Evolutionary conservation across 2,329 filamentous ascomycete genomes (phyloP).

Genomic region (Fusarium anthophilum): DNA sequence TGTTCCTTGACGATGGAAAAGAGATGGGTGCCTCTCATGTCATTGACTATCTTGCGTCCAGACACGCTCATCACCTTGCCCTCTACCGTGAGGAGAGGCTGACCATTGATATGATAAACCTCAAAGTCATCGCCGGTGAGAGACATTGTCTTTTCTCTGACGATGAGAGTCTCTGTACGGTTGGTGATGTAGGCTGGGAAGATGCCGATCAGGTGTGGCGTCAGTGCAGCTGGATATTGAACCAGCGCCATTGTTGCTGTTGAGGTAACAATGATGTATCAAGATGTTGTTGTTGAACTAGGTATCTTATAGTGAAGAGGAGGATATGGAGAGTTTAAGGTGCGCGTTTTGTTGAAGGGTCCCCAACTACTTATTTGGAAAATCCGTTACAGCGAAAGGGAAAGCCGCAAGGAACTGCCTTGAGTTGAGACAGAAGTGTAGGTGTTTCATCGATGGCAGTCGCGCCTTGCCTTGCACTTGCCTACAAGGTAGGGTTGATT

Average conservation of each 20-base stretch:
- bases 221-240: neutral
- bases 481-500: neutral
- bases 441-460: neutral
- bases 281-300: neutral
- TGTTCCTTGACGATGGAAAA: slow-evolving; percentile 67
- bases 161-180: slow-evolving; percentile 59
- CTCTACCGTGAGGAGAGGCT: slow-evolving; percentile 64
- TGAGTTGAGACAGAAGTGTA: neutral
- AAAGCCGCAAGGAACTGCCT: neutral
- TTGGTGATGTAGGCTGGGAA: slow-evolving; percentile 51
- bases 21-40: slow-evolving; percentile 62
- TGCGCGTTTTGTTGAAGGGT: neutral
- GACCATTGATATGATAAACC: slow-evolving; percentile 64
- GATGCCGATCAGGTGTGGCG: slow-evolving; percentile 50
- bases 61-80: slow-evolving; percentile 64
- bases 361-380: no score
- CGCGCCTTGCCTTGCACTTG: neutral
- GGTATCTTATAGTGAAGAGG: neutral
- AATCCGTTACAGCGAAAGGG: no score
- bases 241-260: slow-evolving; percentile 15
- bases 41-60: slow-evolving; percentile 64
- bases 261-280: neutral
- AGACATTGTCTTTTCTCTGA: slow-evolving; percentile 71
- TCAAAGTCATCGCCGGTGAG: slow-evolving; percentile 72
- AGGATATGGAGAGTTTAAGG: neutral